Evolutionary conservation across 306 rosid species (phyloP).

Genomic region (Acacia crassicarpa): DNA sequence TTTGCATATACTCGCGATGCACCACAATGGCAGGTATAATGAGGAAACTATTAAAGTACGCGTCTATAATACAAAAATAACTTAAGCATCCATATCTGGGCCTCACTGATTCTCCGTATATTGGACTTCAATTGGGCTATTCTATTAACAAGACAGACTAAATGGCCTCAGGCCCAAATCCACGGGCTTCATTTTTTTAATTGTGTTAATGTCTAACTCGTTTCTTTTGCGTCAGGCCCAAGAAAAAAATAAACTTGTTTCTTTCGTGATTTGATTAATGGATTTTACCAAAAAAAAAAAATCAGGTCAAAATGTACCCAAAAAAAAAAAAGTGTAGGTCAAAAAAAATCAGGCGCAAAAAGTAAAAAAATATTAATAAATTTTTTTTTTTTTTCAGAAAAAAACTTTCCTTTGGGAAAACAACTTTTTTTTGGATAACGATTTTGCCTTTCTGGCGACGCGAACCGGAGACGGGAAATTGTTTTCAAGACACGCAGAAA

Average conservation of each 20-base stretch:
- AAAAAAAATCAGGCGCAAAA: too few relatives aligned
- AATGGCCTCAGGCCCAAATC: neutral
- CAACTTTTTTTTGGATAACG: neutral
- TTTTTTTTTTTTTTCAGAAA: too few relatives aligned
- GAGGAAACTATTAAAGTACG: too few relatives aligned
- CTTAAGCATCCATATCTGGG: neutral
- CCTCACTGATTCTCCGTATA: neutral
- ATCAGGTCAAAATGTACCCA: too few relatives aligned
- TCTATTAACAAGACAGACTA: slow-evolving; percentile 22
- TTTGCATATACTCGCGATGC: neutral
- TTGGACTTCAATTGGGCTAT: neutral
- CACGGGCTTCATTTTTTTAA: neutral
- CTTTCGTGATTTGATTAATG: neutral
- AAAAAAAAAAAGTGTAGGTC: too few relatives aligned
- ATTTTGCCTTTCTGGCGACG: neutral
- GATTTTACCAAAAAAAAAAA: too few relatives aligned
- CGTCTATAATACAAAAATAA: too few relatives aligned
- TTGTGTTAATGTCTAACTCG: neutral
- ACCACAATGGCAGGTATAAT: too few relatives aligned
- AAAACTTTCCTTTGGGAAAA: too few relatives aligned
- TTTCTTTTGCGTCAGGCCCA: neutral
- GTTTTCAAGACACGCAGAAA: neutral
- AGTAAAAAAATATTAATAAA: too few relatives aligned
- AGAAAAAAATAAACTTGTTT: neutral
- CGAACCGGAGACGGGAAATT: neutral